These are phyloP conservation scores for Antrodiella citrinella DNA, from an alignment of 768 basidiomycete species.

Conservation along the genomic window DNA sequence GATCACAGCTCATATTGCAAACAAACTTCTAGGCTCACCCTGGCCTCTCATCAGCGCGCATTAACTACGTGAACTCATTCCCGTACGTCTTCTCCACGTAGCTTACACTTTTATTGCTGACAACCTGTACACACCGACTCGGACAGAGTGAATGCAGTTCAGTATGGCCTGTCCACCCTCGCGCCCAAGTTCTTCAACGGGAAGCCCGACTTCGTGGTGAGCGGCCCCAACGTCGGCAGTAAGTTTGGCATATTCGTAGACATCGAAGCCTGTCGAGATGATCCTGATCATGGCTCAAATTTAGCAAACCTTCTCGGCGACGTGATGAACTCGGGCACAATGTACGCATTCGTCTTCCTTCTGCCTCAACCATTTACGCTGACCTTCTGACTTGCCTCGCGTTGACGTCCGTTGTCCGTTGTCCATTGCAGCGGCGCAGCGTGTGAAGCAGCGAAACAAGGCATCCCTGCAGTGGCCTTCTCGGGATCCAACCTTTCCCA, in stretches of 20 bases:
- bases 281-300: not conserved
- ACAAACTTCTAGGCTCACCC: too few species aligned
- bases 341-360: slow-evolving; percentile 11
- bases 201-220: slow-evolving; percentile 30
- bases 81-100: slow-evolving; percentile 19
- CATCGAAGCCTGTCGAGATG: too few species aligned
- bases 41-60: slow-evolving; percentile 17
- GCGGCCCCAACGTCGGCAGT: slow-evolving; percentile 29
- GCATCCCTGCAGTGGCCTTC: slow-evolving; percentile 24
- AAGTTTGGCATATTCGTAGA: too few species aligned
- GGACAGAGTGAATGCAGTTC: slow-evolving; percentile 32
- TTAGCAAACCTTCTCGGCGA: slow-evolving; percentile 12
- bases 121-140: too few species aligned
- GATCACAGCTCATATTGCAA: too few species aligned
- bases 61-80: slow-evolving; percentile 38
- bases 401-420: too few species aligned
- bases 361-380: too few species aligned
- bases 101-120: not conserved
- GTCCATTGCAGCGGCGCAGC: slow-evolving; percentile 18
- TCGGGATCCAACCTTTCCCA: slow-evolving; percentile 19
- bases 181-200: slow-evolving; percentile 27
- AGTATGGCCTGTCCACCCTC: slow-evolving; percentile 31
- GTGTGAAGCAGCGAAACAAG: slow-evolving; percentile 20
- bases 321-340: slow-evolving; percentile 15
- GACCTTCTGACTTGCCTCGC: too few species aligned